Evolutionary conservation across 2,329 filamentous ascomycete species (phyloP), one percentile per base, ranked within the genome.

Genomic region (Diaporthe sp.): DNA sequence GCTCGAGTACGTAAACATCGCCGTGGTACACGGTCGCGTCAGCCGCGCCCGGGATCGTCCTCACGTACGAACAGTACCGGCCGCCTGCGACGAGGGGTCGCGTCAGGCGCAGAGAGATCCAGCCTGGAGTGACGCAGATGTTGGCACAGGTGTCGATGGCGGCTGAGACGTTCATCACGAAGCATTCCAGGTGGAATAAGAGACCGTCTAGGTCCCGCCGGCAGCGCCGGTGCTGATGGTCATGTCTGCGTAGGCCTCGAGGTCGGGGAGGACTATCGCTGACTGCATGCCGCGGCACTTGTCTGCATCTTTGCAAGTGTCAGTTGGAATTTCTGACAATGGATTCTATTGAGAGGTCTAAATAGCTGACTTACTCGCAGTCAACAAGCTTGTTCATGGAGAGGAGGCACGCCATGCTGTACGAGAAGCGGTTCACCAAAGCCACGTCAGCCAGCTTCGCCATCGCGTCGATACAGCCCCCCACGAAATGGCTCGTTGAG

Each of bases 281-380:
- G 58, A 66, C 50, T 66, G 58, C 71, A 72, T 72, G 10, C 22
- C 40, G 10, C 40, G 71, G 50, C 67, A 72, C 28, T 45, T 66
- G 10, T 25, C 4, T 12, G 68, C 30, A 15, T 71, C 40, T 42
- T 13, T 15, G 40, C 1, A 2, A 13, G 2, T 42, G 40, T 42
- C 40, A 42, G 12, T 42, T 12, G 38, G 13, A 38, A n/a, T n/a
- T n/a, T n/a, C n/a, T n/a, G n/a, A 38, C 35, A 42, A 9, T 8
- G 40, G 40, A 12, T 6, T 15, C 12, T 3, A 15, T 42, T 42
- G 13, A 42, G 9, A 42, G n/a, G n/a, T n/a, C n/a, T n/a, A n/a
- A n/a, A n/a, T n/a, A n/a, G n/a, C n/a, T n/a, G n/a, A n/a, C n/a
- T n/a, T 42, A 47, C 42, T 19, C 19, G 22, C 42, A 71, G 54